phyloP scores from a whole-genome alignment of 176 grass and related monocot species.

The Elymus sibiricus region DNA sequence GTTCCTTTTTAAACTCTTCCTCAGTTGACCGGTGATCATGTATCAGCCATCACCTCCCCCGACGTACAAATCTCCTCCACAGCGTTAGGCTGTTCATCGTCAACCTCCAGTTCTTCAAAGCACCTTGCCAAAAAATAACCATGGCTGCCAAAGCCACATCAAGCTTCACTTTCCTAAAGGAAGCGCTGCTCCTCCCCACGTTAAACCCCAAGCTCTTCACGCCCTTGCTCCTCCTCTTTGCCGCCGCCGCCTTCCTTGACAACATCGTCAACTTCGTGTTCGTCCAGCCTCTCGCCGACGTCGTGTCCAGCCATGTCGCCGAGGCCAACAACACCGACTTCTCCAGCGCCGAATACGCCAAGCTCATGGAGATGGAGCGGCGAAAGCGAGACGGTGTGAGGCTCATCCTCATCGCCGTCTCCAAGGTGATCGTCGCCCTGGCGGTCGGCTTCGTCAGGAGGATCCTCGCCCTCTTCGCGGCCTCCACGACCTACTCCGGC shows the following conservation, averaged over 20 bases:
- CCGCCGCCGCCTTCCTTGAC: not conserved
- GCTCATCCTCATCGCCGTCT: not conserved
- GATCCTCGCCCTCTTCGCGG: conserved; percentile 6
- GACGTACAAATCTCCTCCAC: too few species aligned
- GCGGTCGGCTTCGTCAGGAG: not conserved
- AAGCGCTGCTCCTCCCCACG: not conserved
- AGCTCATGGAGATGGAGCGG: not conserved
- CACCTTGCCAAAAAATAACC: too few species aligned
- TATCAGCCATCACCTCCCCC: too few species aligned
- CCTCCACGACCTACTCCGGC: conserved; percentile 28
- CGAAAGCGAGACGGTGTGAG: not conserved
- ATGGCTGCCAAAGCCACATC: too few species aligned
- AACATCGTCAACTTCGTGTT: not conserved
- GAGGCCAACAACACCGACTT: not conserved
- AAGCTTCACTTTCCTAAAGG: too few species aligned
- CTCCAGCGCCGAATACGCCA: not conserved
- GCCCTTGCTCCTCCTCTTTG: not conserved
- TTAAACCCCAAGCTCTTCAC: not conserved
- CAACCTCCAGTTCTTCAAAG: too few species aligned
- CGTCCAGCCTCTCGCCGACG: not conserved
- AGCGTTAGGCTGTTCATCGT: too few species aligned
- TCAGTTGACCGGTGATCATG: too few species aligned
- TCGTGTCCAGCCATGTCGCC: not conserved
- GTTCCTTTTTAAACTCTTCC: too few species aligned
- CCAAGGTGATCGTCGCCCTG: not conserved